These are phyloP conservation scores for Leishmania guyanensis DNA, from an alignment of 208 protist species.

Conservation along the genomic window DNA sequence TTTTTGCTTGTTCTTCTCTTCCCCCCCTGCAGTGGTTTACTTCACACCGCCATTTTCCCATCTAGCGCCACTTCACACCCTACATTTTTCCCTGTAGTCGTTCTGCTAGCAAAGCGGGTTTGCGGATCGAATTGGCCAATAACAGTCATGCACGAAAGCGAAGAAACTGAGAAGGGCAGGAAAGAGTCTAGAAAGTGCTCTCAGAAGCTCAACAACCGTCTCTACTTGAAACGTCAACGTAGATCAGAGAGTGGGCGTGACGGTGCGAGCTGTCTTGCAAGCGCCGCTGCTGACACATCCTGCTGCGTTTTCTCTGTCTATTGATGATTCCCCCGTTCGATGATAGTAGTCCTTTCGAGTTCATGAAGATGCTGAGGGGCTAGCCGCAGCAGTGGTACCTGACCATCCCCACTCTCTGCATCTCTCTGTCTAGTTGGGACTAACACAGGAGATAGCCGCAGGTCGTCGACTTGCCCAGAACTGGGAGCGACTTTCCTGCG, in stretches of 20 bases:
- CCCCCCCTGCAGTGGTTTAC: neutral
- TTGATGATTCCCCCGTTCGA: neutral
- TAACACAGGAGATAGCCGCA: neutral
- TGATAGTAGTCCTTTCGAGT: neutral
- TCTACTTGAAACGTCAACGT: neutral
- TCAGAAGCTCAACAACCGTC: neutral
- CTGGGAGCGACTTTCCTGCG: neutral
- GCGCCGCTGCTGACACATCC: neutral
- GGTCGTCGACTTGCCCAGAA: neutral
- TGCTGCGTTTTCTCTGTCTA: neutral
- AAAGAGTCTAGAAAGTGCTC: neutral
- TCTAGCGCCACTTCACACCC: neutral
- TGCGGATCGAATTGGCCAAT: neutral
- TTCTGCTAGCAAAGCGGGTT: neutral
- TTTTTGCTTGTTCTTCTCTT: neutral
- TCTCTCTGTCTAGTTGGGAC: neutral
- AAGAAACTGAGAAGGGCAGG: neutral
- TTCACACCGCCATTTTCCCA: neutral
- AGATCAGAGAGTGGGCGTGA: neutral
- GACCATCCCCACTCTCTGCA: neutral
- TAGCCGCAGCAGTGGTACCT: neutral
- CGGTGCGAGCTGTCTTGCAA: neutral
- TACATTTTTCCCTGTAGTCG: neutral
- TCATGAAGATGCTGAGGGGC: neutral
- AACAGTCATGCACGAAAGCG: neutral